Conservation (phyloP, 306 rosid genomes). For the Adenanthera pavonina region DNA sequence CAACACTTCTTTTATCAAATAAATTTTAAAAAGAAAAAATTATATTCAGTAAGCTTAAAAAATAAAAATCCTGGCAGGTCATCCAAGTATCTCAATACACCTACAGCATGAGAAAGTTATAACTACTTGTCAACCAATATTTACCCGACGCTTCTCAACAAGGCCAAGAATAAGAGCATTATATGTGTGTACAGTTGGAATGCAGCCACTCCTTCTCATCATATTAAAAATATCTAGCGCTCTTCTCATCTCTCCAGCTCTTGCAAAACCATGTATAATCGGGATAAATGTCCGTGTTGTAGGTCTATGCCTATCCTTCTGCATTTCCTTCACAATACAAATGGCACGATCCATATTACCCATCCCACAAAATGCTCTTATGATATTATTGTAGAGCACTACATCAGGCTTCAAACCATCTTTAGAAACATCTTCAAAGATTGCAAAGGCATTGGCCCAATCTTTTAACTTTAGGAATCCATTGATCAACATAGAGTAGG, state of each 20-base stretch:
- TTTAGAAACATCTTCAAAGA: conserved; percentile 77
- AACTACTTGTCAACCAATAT: conserved; percentile 17
- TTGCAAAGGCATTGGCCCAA: conserved; percentile 94
- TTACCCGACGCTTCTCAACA: conserved; percentile 93
- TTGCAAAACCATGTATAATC: conserved; percentile 89
- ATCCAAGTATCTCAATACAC: not conserved
- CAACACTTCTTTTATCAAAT: not conserved
- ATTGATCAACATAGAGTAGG: conserved; percentile 94
- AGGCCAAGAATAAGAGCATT: conserved; percentile 97
- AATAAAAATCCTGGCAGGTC: conserved; percentile 10
- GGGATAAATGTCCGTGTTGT: conserved; percentile 93
- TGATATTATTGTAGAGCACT: conserved; percentile 83
- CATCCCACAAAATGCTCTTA: conserved; percentile 93
- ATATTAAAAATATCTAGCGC: conserved; percentile 86
- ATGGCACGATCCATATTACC: conserved; percentile 93
- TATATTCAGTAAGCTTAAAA: not conserved
- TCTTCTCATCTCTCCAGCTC: conserved; percentile 78
- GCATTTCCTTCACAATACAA: conserved; percentile 83
- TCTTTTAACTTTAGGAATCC: conserved; percentile 91
- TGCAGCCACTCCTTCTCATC: conserved; percentile 96
- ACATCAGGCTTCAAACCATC: conserved; percentile 90
- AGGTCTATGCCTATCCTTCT: conserved; percentile 77
- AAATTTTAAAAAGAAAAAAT: conserved; percentile 1
- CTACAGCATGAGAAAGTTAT: not conserved
- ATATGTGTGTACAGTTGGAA: conserved; percentile 92